Evolutionary conservation across 1,284 basidiomycete genomes (phyloP), one percentile per base, ranked within the genome.

Genomic region (Afroboletus lepidellus): DNA sequence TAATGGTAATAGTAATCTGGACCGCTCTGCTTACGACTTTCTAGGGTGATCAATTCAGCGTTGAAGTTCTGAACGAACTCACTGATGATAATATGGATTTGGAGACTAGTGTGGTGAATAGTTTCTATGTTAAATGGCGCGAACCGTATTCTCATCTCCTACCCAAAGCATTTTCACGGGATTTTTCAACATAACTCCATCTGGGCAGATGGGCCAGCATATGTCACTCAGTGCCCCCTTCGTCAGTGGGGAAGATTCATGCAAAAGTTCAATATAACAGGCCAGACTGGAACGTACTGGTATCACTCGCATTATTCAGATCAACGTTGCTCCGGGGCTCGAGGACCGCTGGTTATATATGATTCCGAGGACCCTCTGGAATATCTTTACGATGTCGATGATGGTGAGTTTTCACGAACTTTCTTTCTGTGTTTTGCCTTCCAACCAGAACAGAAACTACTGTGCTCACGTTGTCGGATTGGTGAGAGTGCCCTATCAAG

Each of bases 321-420:
- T 39, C 69, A 71, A 29, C 76, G 77, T 48, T 77, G 75, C 47
- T 76, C 78, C 46, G 77, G 77, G 15, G 63, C 77, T 29, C 69
- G 76, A 41, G 78, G 79, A 1, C 64, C 71, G 3, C 33, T 69
- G 11, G 66, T 76, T 11, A 50, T 50, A 44, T 50, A 50, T 20
- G 42, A 50, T 29, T 36, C 42, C 3, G 1, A 65, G 0, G 72
- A 74, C 42, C 74, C 74, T 18, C 51, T 64, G 3, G 38, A 41
- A 8, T 0, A 60, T 39, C 42, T 74, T 29, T 76, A 74, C 16
- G 74, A 74, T 25, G 57, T 75, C 13, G 74, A 75, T 49, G 55
- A 74, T 50, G 67, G 73, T 72, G 16, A 42, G 45, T 37, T 42
- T 49, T 15, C 7, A 1, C 44, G 18, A 16, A 37, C 6, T 25